Evolutionary conservation across 306 rosid genomes (phyloP), one percentile per base, ranked within the genome.

Genomic region (Prosopis cineraria): DNA sequence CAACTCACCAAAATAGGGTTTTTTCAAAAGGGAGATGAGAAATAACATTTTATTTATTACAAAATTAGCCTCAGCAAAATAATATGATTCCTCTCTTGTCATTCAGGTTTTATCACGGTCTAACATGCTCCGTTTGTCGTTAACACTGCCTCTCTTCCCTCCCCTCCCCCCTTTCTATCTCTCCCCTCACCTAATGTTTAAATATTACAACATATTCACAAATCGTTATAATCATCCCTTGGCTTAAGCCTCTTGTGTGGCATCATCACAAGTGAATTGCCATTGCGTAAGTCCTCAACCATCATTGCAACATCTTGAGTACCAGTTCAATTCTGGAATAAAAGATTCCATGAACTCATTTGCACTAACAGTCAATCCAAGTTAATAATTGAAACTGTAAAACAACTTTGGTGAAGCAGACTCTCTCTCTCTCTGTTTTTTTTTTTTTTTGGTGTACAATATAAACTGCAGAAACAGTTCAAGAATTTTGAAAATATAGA

Each of bases 401-500:
- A 19, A 48, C 55, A 5, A 48, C 19, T 52, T 20, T 3, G 27
- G 59, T 0, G 27, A n/a, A 20, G 27, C 59, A n/a, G n/a, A n/a
- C n/a, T n/a, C n/a, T n/a, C n/a, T n/a, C n/a, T n/a, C n/a, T n/a
- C n/a, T n/a, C n/a, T n/a, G n/a, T n/a, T n/a, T n/a, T n/a, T n/a
- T n/a, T n/a, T 45, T 45, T 6, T 6, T 52, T 50, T 50, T 20
- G 11, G 3, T 34, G 37, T 2, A n/a, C 58, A 17, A 5, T 16
- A 47, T 47, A 47, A 47, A 10, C 5, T 47, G 24, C 55, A 17
- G 22, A 47, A 47, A 17, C 60, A 52, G 67, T 68, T 27, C 60
- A 62, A 73, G 71, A 40, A 80, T 73, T 72, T 67, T 59, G 29
- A 76, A 74, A 39, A n/a, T 8, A 3, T 10, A 66, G 25, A 31